Evolutionary conservation across 1,139 yeast species (phyloP).

Genomic region (Arxiozyma slooffiae): DNA sequence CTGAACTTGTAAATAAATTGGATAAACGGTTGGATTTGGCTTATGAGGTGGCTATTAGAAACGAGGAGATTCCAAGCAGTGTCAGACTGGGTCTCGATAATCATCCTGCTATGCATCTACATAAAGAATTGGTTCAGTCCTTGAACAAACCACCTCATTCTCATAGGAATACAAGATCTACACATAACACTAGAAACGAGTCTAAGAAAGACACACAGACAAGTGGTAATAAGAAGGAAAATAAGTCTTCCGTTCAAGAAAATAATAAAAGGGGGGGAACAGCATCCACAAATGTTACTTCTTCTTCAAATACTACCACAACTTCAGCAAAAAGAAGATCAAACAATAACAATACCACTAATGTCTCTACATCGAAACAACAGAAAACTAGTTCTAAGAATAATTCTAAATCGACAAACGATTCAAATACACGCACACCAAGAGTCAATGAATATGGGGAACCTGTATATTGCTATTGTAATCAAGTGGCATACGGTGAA

Average conservation of each 20-base stretch:
- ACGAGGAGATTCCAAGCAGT: slow-evolving; percentile 58
- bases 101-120: slow-evolving; percentile 67
- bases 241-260: background rate
- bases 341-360: slow-evolving; percentile 7
- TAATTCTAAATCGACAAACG: background rate
- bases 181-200: slow-evolving; percentile 67
- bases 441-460: slow-evolving; percentile 34
- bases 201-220: slow-evolving; percentile 87
- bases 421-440: slow-evolving; percentile 7
- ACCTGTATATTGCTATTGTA: slow-evolving; percentile 90
- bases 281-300: background rate
- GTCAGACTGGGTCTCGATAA: slow-evolving; percentile 59
- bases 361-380: background rate
- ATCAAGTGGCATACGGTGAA: slow-evolving; percentile 93
- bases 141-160: slow-evolving; percentile 2
- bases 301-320: background rate
- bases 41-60: slow-evolving; percentile 59
- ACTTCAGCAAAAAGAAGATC: background rate
- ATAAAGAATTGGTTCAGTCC: slow-evolving; percentile 29
- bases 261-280: background rate
- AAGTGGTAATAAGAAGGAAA: slow-evolving; percentile 45
- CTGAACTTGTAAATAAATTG: slow-evolving; percentile 65
- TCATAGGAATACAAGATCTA: slow-evolving; percentile 37
- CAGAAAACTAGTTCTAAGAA: background rate
- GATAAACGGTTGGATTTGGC: slow-evolving; percentile 69